These are phyloP conservation scores for Coniochaeta sp. DNA, from an alignment of 2,329 filamentous ascomycete species.

Conservation along the genomic window DNA sequence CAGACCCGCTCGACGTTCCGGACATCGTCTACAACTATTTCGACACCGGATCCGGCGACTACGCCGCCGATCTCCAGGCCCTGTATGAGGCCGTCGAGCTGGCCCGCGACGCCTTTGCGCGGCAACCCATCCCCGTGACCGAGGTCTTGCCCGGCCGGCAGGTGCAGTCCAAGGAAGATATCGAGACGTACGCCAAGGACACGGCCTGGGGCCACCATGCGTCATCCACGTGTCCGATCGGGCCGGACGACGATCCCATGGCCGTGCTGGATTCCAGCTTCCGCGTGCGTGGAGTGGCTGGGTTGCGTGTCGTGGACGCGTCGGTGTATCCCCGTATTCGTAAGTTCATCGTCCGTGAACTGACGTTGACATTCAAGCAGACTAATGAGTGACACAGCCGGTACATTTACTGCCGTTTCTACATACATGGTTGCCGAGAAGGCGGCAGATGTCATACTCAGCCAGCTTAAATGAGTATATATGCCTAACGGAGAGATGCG, in stretches of 20 bases:
- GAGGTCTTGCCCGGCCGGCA: background rate
- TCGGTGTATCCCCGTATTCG: conserved; percentile 35
- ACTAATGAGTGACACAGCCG: conserved; percentile 22
- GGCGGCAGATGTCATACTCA: conserved; percentile 46
- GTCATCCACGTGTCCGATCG: conserved; percentile 47
- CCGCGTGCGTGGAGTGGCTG: conserved; percentile 43
- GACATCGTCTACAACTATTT: conserved; percentile 42
- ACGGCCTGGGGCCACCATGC: conserved; percentile 49
- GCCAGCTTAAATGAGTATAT: background rate
- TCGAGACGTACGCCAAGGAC: conserved; percentile 19
- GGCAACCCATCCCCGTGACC: conserved; percentile 10
- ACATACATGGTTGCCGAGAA: conserved; percentile 53
- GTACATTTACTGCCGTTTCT: conserved; percentile 36
- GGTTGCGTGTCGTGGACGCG: conserved; percentile 53
- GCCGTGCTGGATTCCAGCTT: conserved; percentile 51
- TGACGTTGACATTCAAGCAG: conserved; percentile 40
- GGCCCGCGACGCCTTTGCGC: conserved; percentile 33
- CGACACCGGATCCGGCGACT: conserved; percentile 28
- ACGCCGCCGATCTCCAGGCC: conserved; percentile 21
- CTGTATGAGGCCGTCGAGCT: conserved; percentile 43
- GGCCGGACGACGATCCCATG: conserved; percentile 40
- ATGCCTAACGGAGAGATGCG: background rate
- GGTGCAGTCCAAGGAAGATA: conserved; percentile 14
- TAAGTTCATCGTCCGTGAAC: background rate
- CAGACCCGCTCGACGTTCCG: conserved; percentile 43